phyloP scores from a whole-genome alignment of 768 basidiomycete species.

The Cystobasidium onofrii region DNA sequence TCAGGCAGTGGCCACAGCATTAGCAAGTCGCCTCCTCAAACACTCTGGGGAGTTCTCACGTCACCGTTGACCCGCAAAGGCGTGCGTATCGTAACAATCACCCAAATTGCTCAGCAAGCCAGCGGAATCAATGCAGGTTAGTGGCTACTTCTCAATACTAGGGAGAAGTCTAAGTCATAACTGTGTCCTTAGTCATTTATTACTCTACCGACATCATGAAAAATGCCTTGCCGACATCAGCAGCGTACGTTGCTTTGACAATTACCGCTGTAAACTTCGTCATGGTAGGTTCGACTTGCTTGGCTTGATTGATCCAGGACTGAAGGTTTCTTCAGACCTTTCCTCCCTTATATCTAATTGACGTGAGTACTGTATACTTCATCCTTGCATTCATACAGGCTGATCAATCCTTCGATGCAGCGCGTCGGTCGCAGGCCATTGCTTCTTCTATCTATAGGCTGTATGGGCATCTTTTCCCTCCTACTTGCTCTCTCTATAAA shows the following conservation, averaged over 20 bases:
- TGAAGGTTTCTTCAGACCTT: slow-evolving; percentile 40
- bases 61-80: slow-evolving; percentile 23
- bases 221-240: slow-evolving; percentile 43
- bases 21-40: slow-evolving; percentile 7
- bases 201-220: slow-evolving; percentile 31
- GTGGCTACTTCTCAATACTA: not conserved
- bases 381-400: not conserved
- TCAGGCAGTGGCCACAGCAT: not conserved
- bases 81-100: slow-evolving; percentile 8
- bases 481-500: slow-evolving; percentile 43
- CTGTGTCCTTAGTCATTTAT: slow-evolving; percentile 13
- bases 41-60: slow-evolving; percentile 3
- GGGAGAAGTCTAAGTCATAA: too few species aligned
- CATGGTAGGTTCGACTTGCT: slow-evolving; percentile 33
- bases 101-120: slow-evolving; percentile 27
- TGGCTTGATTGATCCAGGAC: not conserved
- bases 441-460: slow-evolving; percentile 42
- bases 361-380: slow-evolving; percentile 41
- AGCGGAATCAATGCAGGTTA: slow-evolving; percentile 23
- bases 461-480: slow-evolving; percentile 42
- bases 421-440: slow-evolving; percentile 43
- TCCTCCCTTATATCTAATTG: slow-evolving; percentile 45
- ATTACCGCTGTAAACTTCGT: slow-evolving; percentile 45
- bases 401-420: slow-evolving; percentile 30
- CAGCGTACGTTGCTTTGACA: slow-evolving; percentile 44